Percentiles rank a stretch among this genome's conserved stretches.
Evolutionary conservation across 768 basidiomycete species (phyloP).

Genomic region (Rhizopogon vinicolor): DNA sequence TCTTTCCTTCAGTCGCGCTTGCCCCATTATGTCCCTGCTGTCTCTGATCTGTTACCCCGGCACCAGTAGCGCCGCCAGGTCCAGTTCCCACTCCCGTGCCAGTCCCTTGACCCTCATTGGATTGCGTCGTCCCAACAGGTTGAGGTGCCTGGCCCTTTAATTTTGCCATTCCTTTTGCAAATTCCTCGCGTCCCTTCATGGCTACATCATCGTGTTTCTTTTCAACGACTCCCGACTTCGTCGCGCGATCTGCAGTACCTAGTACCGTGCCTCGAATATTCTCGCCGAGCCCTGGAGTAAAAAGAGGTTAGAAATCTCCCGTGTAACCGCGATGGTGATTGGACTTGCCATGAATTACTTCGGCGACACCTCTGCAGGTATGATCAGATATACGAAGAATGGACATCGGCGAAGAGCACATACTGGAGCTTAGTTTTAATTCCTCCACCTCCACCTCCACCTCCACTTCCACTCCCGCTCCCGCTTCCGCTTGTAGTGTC

Average conservation of each 20-base stretch:
- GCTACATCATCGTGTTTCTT: slow-evolving; percentile 32
- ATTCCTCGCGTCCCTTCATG: slow-evolving; percentile 33
- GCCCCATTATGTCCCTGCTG: neutral
- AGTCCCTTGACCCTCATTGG: neutral
- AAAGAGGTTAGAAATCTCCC: slow-evolving; percentile 2
- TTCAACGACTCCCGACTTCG: slow-evolving; percentile 17
- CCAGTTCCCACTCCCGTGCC: neutral
- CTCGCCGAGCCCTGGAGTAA: slow-evolving; percentile 36
- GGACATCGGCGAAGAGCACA: neutral
- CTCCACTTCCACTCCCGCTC: neutral
- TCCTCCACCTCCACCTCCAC: neutral
- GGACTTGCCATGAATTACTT: slow-evolving; percentile 32
- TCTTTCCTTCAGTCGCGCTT: neutral
- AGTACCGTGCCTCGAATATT: slow-evolving; percentile 39
- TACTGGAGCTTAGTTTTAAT: slow-evolving; percentile 16
- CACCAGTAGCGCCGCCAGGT: neutral
- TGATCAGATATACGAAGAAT: neutral
- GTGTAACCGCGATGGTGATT: neutral
- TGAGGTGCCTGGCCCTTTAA: slow-evolving; percentile 12
- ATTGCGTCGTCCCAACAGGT: neutral
- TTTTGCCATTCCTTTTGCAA: slow-evolving; percentile 33
- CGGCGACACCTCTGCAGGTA: slow-evolving; percentile 27
- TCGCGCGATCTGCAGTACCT: slow-evolving; percentile 33
- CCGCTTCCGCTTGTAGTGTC: neutral
- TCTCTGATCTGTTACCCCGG: neutral